Conservation (phyloP, 305 asterid species). For the Nicotiana rustica region DNA sequence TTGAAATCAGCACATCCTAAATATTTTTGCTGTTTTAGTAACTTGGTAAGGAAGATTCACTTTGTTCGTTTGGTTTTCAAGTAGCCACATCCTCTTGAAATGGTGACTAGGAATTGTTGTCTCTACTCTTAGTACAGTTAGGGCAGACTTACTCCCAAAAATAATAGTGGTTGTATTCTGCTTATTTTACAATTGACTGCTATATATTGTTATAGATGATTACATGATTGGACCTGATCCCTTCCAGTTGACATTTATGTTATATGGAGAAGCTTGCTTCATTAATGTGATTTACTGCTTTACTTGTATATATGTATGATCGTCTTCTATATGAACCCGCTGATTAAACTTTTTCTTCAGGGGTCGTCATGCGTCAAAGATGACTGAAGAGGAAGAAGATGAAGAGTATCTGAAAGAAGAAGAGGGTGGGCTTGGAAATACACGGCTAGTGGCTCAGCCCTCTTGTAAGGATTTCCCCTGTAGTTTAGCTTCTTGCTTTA, state of each 20-base stretch:
- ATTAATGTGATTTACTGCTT: not conserved
- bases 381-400: constrained; percentile 99
- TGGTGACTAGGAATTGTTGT: constrained; percentile 8
- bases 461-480: constrained; percentile 65
- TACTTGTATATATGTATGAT: not conserved
- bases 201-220: not conserved
- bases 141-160: constrained; percentile 29
- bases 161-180: not conserved
- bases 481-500: not conserved
- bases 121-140: not conserved
- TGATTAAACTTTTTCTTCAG: constrained; percentile 50
- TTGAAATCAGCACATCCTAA: not conserved
- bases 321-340: not conserved
- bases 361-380: constrained; percentile 98
- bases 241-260: constrained; percentile 6
- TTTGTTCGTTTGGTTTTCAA: constrained; percentile 21
- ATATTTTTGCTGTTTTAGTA: not conserved
- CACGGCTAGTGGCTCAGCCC: constrained; percentile 91
- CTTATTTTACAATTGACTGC: constrained; percentile 10
- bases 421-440: constrained; percentile 75
- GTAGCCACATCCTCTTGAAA: constrained; percentile 9
- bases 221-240: not conserved
- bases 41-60: not conserved
- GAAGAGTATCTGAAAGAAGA: constrained; percentile 96
- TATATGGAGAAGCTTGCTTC: constrained; percentile 21